Base-by-base conservation (phyloP, 2,329 filamentous ascomycete genomes). In the Moelleriella libera region DNA sequence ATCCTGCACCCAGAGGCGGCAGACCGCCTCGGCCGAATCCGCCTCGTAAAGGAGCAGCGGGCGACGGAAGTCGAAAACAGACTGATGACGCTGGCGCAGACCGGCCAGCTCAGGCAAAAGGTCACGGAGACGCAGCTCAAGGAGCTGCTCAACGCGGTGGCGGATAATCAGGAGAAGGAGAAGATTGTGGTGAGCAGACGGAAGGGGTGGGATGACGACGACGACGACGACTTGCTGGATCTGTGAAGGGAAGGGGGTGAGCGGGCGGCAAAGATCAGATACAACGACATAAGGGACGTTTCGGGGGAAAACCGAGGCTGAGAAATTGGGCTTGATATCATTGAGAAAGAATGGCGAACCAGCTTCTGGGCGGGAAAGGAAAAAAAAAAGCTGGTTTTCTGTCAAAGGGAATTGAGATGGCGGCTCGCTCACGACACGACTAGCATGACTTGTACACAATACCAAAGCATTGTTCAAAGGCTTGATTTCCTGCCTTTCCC, bases 1-100 rank as follows among this genome's bases (percentile, higher is more conserved):
- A 97, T 98, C 70, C 86, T 98, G 52, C 83, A 89, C 58, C 92
- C 92, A 55, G 88, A 90, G 60, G 92, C 92, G 14, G 85, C 88
- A 51, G 92, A 98, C 69, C 85, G 92, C 11, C 77, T 98, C 1
- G 88, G 87, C 49, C 87, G 92, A 54, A 97, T 98, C 68, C 84
- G 90, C 34, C 81, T 98, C 51, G 92, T 98, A 61, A 97, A 97
- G 69, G 88, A 89, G 63, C 82, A 83, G 57, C 86, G 92, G 58
- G 92, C 92, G 37, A 78, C 76, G 51, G 88, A 96, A 59, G 80
- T 98, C 49, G 92, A 98, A 71, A 89, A 94, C 73, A 71, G 90
- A 45, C 77, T 98, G 48, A 89, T 98, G 65, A 88, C 83, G 80
- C 78, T 98, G 49, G 90, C 92, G 49, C 80, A 88, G 59, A 78